Base-by-base conservation (phyloP, 140 eudicot species). In the Ambrosia hybrid region DNA sequence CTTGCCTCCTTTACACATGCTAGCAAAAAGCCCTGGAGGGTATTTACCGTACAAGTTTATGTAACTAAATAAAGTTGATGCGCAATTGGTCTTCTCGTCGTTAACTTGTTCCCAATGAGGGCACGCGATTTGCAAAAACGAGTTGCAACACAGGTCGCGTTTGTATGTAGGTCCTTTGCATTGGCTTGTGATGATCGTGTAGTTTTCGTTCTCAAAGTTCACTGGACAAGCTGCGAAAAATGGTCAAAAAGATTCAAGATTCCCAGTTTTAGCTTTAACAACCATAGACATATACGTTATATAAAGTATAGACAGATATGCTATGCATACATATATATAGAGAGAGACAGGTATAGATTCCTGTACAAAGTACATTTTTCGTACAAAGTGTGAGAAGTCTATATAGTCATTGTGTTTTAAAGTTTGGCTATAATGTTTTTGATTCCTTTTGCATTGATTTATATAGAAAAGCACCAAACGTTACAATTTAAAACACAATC, bases 111-210 rank as follows among this genome's bases (percentile, higher is more conserved):
- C 87, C 17, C 73, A 34, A 8, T 72, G 73, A 51, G 91, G 93
- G 76, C 97, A 91, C 3, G 88, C 83, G 2, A 91, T 79, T 67
- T 80, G 59, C 79, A 86, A 80, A 49, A 91, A 77, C 5, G 93
- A 85, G 26, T 38, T 49, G 71, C 97, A 91, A 77, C 97, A 91
- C 5, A 63, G 37, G 9, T 80, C 83, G 0, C 83, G 73, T 8
- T 74, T 30, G 87, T 84, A 91, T 6, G 80, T 74, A 0, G 97
- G 97, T 64, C 97, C 96, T 80, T 86, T 91, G 81, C 97, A 91
- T 49, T 84, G 84, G 83, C 91, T 91, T 49, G 97, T 91, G 14
- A 91, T 79, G 73, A 88, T 81, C 1, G 97, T 88, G 78, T 86
- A 86, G 87, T 88, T 88, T 67, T 82, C 81, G 17, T 72, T 76